Base-by-base conservation (phyloP, 768 basidiomycete species). In the Leccinum uliginosum region DNA sequence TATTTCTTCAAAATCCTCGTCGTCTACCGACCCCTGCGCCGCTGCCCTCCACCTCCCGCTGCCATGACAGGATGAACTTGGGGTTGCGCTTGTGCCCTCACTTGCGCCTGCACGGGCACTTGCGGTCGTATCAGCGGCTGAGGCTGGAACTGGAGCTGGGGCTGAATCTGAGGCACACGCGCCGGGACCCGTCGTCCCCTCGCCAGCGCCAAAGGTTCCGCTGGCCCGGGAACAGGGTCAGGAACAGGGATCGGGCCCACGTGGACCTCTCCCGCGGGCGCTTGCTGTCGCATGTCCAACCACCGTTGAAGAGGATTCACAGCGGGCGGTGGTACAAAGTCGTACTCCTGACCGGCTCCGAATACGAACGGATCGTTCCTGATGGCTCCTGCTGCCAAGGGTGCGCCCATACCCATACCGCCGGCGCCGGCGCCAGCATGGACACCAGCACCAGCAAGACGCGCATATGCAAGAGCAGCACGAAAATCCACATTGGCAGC, bases 271-370 rank as follows among this genome's bases (percentile, higher is more conserved):
- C 38, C n/a, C 12, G 38, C 17, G n/a, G 9, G n/a, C 9, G n/a
- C 38, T 40, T 40, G 38, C 17, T 9, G 38, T n/a, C 17, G 38
- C n/a, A 40, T 9, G 34, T 26, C 7, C 9, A 53, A 1, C 38
- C 11, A 27, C 7, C 11, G 17, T 4, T 11, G 47, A 43, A 6
- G 54, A 19, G 23, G 24, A 9, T 17, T 53, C 6, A 4, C 1
- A 2, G 23, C 40, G 21, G 21, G 17, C 1, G 35, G 58, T 4
- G 50, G 26, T 5, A 21, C 44, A 11, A 67, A 67, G 27, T 24
- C 57, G 10, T 66, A 58, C 6, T 10, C 50, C 3, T 59, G 58
- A 8, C 53, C 67, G 1, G 54, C 53, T 10, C 66, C 66, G n/a
- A 67, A 67, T 56, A 51, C 12, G 19, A 56, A 67, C 1, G 15